Evolutionary conservation across 2,329 filamentous ascomycete genomes (phyloP).

Genomic region (Didymella sp.): DNA sequence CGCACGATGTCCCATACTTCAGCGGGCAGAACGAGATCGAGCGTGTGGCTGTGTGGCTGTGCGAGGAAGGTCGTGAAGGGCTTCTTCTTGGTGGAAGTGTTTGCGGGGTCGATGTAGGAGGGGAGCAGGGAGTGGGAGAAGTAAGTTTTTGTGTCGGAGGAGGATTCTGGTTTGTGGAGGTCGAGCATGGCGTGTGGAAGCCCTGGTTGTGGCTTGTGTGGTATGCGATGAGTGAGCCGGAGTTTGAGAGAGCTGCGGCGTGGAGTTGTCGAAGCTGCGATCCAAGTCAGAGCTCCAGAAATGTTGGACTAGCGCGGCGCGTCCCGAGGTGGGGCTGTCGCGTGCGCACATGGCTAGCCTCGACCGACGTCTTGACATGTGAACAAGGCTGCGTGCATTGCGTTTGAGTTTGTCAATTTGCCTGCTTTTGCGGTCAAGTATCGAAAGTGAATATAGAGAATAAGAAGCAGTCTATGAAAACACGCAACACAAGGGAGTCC

Average conservation of each 20-base stretch:
- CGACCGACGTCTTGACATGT: neutral
- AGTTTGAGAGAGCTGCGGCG: neutral
- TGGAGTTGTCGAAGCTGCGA: neutral
- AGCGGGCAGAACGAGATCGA: slow-evolving; percentile 76
- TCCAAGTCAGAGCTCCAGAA: neutral
- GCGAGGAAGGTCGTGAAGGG: slow-evolving; percentile 74
- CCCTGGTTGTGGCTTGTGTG: neutral
- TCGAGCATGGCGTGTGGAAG: slow-evolving; percentile 37
- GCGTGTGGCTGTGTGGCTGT: slow-evolving; percentile 72
- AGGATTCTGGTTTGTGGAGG: slow-evolving; percentile 41
- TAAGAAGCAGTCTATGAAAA: neutral
- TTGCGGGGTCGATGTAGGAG: slow-evolving; percentile 70
- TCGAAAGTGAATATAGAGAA: neutral
- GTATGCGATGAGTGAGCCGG: neutral
- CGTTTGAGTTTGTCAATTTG: too few relatives aligned
- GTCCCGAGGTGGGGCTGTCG: slow-evolving; percentile 4
- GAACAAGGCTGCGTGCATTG: too few relatives aligned
- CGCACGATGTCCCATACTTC: slow-evolving; percentile 64
- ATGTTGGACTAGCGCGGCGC: slow-evolving; percentile 13
- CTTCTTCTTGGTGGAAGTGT: slow-evolving; percentile 66
- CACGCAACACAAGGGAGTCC: neutral
- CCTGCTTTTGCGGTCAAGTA: too few relatives aligned
- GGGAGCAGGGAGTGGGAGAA: slow-evolving; percentile 73
- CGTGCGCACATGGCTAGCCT: slow-evolving; percentile 4
- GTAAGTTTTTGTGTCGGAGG: slow-evolving; percentile 69